Conservation (phyloP, 2,329 filamentous ascomycete genomes). For the Beauveria sp. region DNA sequence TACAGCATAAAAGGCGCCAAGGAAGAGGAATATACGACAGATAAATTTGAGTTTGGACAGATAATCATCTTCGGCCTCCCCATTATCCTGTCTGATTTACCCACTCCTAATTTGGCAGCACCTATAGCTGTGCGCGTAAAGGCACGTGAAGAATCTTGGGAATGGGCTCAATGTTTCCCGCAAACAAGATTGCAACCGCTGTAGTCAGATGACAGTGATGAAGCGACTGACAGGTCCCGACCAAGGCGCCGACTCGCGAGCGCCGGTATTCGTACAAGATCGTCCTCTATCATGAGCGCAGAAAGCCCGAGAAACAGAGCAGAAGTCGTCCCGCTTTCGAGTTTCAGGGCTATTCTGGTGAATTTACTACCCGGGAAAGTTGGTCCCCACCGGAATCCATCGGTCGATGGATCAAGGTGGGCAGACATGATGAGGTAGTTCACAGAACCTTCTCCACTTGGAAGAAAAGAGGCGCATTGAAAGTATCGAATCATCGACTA, state of each 20-base stretch:
- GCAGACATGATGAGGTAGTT: background rate
- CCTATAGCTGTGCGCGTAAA: conserved; percentile 17
- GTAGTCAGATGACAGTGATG: conserved; percentile 16
- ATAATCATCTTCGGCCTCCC: background rate
- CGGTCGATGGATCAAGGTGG: background rate
- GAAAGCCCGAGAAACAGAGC: too few relatives aligned
- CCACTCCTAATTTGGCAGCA: conserved; percentile 30
- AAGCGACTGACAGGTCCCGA: background rate
- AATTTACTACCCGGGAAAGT: too few relatives aligned
- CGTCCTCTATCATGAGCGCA: too few relatives aligned
- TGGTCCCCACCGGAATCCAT: too few relatives aligned
- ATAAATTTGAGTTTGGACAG: too few relatives aligned
- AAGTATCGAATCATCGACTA: too few relatives aligned
- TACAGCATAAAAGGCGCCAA: background rate
- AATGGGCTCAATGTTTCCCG: conserved; percentile 19
- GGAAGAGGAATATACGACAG: too few relatives aligned
- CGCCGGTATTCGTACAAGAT: background rate
- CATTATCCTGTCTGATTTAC: background rate
- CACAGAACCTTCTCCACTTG: background rate
- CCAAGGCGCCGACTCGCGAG: background rate
- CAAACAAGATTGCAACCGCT: conserved; percentile 16
- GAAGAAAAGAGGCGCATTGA: background rate
- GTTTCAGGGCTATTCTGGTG: too few relatives aligned
- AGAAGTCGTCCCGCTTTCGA: too few relatives aligned
- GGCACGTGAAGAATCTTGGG: conserved; percentile 21